Conservation (phyloP, 148 eudicot genomes). For the Persicaria tinctoria region DNA sequence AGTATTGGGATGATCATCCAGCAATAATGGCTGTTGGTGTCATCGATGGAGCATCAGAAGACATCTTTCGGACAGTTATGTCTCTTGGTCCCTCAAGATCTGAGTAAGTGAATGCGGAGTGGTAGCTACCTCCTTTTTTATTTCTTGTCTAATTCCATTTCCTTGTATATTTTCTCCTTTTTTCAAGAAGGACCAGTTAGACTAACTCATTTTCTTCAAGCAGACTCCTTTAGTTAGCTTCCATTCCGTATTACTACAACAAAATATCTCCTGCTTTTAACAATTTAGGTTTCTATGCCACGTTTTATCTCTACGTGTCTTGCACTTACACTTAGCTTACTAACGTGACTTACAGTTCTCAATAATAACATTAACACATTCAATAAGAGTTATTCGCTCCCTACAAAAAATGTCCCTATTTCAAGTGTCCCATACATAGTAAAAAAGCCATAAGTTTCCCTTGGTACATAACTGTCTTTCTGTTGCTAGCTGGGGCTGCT, state of each 20-base stretch:
- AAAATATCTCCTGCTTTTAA: too few species aligned
- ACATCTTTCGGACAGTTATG: slow-evolving; percentile 56
- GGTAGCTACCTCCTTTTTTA: neutral
- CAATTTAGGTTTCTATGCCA: too few species aligned
- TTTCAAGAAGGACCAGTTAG: neutral
- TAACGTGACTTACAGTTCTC: too few species aligned
- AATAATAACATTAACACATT: too few species aligned
- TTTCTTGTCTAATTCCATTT: neutral
- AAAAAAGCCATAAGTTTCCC: too few species aligned
- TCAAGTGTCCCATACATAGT: too few species aligned
- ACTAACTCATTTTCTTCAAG: neutral
- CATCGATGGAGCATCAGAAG: slow-evolving; percentile 57
- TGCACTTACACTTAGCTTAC: too few species aligned
- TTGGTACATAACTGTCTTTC: too few species aligned
- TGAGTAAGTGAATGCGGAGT: slow-evolving; percentile 34
- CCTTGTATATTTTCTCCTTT: slow-evolving; percentile 5
- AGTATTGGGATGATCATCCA: slow-evolving; percentile 63
- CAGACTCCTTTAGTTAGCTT: neutral
- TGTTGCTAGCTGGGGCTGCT: too few species aligned
- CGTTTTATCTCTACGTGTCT: too few species aligned
- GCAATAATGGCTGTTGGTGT: slow-evolving; percentile 73
- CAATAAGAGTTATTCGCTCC: too few species aligned
- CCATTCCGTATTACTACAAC: neutral
- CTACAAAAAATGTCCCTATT: too few species aligned
- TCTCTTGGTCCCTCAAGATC: slow-evolving; percentile 72